A percentile compares a stretch with the other conserved stretches of the same genome.
These are phyloP conservation scores for Coemansia biformis DNA, from an alignment of 192 early-diverging fungal genomes.

Conservation along the genomic window DNA sequence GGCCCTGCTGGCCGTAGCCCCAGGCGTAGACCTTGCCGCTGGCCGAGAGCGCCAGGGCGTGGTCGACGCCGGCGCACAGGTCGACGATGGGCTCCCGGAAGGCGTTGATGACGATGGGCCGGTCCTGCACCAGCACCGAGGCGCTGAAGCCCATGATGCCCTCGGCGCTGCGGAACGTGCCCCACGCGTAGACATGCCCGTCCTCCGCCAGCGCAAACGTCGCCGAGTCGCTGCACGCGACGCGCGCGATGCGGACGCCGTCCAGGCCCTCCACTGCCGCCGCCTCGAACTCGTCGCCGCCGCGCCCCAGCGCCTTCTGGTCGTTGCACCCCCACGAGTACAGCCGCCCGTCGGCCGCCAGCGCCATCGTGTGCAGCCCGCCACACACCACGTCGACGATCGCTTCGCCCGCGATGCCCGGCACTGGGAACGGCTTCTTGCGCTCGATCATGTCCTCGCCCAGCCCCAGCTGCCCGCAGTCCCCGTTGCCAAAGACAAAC, in stretches of 20 bases:
- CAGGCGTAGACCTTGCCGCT: conserved; percentile 79
- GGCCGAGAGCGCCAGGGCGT: conserved; percentile 67
- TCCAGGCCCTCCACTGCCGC: conserved; percentile 75
- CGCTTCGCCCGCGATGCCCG: conserved; percentile 60
- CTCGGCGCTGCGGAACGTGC: conserved; percentile 75
- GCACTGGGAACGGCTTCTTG: conserved; percentile 67
- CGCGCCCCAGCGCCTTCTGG: conserved; percentile 75
- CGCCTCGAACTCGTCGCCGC: conserved; percentile 61
- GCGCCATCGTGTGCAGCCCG: conserved; percentile 81
- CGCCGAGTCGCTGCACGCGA: conserved; percentile 80
- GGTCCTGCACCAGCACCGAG: conserved; percentile 57
- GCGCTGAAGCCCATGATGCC: conserved; percentile 81
- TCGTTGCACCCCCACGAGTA: conserved; percentile 98
- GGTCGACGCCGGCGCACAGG: conserved; percentile 79
- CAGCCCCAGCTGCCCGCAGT: conserved; percentile 87
- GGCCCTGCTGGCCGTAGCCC: conserved; percentile 86
- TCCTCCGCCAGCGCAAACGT: conserved; percentile 70
- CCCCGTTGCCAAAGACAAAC: conserved; percentile 83
- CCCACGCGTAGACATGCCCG: conserved; percentile 83
- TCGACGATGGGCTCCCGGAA: conserved; percentile 63
- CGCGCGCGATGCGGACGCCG: conserved; percentile 61
- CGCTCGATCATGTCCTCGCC: conserved; percentile 78
- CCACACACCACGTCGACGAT: conserved; percentile 80
- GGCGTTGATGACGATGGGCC: conserved; percentile 56
- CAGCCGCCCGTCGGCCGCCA: conserved; percentile 66